phyloP scores from a whole-genome alignment of 441 rosid species.

The Erodium trifolium region DNA sequence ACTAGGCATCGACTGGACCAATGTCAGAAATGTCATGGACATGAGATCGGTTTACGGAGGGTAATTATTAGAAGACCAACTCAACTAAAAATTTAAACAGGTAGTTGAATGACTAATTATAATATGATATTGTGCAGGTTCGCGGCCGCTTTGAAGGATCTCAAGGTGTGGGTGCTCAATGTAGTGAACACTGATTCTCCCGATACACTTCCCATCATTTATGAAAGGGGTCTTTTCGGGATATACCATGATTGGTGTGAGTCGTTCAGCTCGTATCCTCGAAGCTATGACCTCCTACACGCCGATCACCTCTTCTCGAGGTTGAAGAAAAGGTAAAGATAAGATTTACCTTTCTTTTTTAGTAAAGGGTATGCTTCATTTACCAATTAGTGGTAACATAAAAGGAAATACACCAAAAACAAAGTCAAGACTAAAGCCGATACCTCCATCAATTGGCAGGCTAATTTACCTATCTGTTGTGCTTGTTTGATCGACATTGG shows the following conservation, averaged over 20 bases:
- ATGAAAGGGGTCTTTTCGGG: conserved; percentile 83
- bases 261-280: conserved; percentile 82
- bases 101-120: too few relatives aligned
- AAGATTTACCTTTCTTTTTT: too few relatives aligned
- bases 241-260: conserved; percentile 96
- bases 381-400: too few relatives aligned
- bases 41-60: conserved; percentile 94
- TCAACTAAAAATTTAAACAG: too few relatives aligned
- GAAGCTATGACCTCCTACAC: conserved; percentile 76
- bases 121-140: conserved; percentile 37
- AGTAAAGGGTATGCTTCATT: too few relatives aligned
- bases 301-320: conserved; percentile 90
- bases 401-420: too few relatives aligned
- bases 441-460: too few relatives aligned
- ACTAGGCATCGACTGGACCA: conserved; percentile 71
- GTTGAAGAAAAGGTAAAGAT: conserved; percentile 48
- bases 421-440: too few relatives aligned
- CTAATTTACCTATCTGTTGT: too few relatives aligned
- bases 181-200: conserved; percentile 74
- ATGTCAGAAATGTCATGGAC: conserved; percentile 83
- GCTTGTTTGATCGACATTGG: too few relatives aligned
- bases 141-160: conserved; percentile 75
- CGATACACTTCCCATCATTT: conserved; percentile 84
- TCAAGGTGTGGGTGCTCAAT: conserved; percentile 72
- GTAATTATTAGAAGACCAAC: conserved; percentile 23